Evolutionary conservation across 371 early-diverging fungal species (phyloP), one percentile per base, ranked within the genome.

Genomic region (Mucor piriformis): DNA sequence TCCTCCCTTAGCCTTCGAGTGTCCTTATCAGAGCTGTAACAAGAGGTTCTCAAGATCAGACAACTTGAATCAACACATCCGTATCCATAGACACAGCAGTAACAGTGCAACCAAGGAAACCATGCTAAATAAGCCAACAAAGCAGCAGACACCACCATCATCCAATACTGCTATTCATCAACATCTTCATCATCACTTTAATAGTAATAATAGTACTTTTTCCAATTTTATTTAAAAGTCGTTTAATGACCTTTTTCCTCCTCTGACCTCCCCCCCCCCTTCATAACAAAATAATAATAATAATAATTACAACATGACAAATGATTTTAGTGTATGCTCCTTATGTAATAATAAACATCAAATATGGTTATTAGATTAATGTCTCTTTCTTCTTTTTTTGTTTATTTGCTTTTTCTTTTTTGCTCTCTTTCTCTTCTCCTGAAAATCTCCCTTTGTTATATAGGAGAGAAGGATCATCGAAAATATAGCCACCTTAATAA

Each of bases 21-120:
- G 88, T 57, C 84, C 83, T 18, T 82, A 81, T 52, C 82, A 81
- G 51, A 89, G 85, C 57, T 96, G 97, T 67, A 78, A 73, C 32
- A 91, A 92, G 65, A 70, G 83, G 0, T 96, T 96, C 72, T 87
- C 92, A 5, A 81, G 96, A 62, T 86, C 88, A 20, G 94, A 94
- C 66, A 93, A 92, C 64, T 62, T 94, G 46, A 85, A 87, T 49
- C 87, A 88, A 62, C 92, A 90, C 62, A 81, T 86, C 34, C 76
- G 83, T 18, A 85, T 82, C 44, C 86, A 85, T 53, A 79, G 82
- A 10, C 84, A 83, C 59, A 83, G 40, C 18, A 51, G 40, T 35
- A 53, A 40, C 23, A 66, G 51, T 24, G 54, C 37, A 12, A 21
- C 16, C 8, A 59, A 50, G 20, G 48, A 54, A 43, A 25, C 18